Percentiles rank a stretch among this genome's conserved stretches.
Conservation (phyloP, 805 yeast species). For the Starmerella apicola region DNA sequence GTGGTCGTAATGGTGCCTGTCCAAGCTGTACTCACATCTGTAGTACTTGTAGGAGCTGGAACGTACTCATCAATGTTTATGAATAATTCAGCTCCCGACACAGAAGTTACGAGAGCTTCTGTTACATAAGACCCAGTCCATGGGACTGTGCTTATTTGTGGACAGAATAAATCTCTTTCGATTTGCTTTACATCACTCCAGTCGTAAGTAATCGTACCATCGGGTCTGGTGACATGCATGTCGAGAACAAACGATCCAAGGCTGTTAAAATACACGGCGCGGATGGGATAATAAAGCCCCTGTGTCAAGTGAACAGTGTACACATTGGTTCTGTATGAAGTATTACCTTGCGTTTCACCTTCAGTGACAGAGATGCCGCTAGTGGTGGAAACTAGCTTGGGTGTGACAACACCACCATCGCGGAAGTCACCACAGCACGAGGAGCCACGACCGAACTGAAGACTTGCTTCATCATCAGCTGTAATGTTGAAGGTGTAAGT, state of each 20-base stretch:
- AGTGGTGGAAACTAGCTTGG: not conserved
- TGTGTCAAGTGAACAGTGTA: not conserved
- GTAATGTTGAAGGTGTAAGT: not conserved
- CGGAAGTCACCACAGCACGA: not conserved
- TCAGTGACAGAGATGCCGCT: not conserved
- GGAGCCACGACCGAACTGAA: not conserved
- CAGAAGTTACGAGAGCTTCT: too few relatives aligned
- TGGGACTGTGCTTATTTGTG: not conserved
- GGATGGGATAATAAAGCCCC: not conserved
- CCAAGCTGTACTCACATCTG: too few relatives aligned
- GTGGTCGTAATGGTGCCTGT: too few relatives aligned
- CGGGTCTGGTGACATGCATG: not conserved
- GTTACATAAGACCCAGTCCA: conserved; percentile 2
- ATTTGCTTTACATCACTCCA: not conserved
- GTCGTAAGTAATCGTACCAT: not conserved
- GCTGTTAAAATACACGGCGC: not conserved
- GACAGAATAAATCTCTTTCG: not conserved
- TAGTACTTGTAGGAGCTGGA: too few relatives aligned
- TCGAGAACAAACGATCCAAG: not conserved
- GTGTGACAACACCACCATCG: too few relatives aligned
- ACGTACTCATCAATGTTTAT: too few relatives aligned
- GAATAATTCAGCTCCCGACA: too few relatives aligned
- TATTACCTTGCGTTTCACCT: not conserved
- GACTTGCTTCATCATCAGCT: not conserved
- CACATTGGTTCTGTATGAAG: too few relatives aligned